Evolutionary conservation across 768 basidiomycete species (phyloP).

Genomic region (Suillus placidus): DNA sequence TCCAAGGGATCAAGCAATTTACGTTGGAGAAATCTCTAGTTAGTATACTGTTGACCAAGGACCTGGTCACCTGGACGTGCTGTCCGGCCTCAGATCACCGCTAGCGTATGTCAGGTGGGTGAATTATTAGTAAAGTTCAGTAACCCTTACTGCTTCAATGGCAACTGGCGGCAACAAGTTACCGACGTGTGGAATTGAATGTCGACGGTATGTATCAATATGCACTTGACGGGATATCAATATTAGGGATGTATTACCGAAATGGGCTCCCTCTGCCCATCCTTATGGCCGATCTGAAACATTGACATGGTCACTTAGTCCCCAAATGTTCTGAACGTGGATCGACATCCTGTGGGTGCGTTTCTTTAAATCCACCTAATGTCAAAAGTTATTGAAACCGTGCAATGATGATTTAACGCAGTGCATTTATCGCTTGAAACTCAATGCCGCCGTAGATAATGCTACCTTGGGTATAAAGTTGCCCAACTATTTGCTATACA

Average conservation of each 20-base stretch:
- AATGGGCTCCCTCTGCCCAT: not conserved
- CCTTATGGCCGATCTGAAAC: not conserved
- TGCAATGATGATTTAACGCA: slow-evolving; percentile 1
- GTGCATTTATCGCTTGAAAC: not conserved
- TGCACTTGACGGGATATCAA: not conserved
- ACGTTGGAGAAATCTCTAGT: too few species aligned
- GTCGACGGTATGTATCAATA: not conserved
- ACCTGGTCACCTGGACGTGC: too few species aligned
- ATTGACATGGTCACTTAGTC: not conserved
- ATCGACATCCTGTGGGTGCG: not conserved
- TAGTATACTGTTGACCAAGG: not conserved
- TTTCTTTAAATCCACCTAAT: not conserved
- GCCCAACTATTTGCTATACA: not conserved
- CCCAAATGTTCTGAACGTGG: not conserved
- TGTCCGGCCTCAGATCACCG: not conserved
- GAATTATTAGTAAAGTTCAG: not conserved
- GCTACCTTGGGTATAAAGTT: not conserved
- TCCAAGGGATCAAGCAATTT: not conserved
- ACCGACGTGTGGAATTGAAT: not conserved
- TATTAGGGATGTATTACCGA: not conserved
- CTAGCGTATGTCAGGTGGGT: not conserved
- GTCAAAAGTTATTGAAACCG: not conserved
- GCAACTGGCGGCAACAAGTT: not conserved
- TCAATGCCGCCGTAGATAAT: not conserved
- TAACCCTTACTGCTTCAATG: not conserved